Evolutionary conservation across 768 basidiomycete genomes (phyloP).

Genomic region (Boletus rex-veris): DNA sequence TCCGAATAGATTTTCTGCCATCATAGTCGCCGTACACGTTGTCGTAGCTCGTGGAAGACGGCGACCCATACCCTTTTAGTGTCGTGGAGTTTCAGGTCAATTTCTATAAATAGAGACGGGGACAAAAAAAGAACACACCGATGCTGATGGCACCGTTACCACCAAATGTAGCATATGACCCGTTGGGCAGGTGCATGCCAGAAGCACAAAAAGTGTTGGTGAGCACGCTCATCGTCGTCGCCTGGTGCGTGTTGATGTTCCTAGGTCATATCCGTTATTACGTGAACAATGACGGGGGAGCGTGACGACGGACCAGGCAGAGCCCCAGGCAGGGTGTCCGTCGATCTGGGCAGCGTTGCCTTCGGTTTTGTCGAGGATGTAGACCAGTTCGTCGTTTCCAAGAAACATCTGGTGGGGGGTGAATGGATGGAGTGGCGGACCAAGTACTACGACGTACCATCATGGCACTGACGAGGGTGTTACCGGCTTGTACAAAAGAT

Average conservation of each 20-base stretch:
- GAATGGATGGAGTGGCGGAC: not conserved
- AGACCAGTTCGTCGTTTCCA: conserved; percentile 75
- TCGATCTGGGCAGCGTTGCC: conserved; percentile 62
- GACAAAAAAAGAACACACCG: conserved; percentile 21
- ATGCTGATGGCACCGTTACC: conserved; percentile 67
- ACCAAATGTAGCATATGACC: conserved; percentile 69
- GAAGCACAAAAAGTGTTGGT: conserved; percentile 80
- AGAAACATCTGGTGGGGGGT: conserved; percentile 59
- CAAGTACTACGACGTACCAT: conserved; percentile 36
- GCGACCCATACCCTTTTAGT: conserved; percentile 33
- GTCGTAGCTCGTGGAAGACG: conserved; percentile 40
- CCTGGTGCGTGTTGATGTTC: conserved; percentile 19
- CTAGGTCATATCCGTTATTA: conserved; percentile 1
- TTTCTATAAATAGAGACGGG: conserved; percentile 17
- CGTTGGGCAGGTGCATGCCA: conserved; percentile 77
- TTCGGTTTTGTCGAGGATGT: conserved; percentile 87
- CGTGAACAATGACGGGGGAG: not conserved
- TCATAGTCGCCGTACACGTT: conserved; percentile 72
- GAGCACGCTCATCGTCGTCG: conserved; percentile 35
- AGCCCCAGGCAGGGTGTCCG: conserved; percentile 71
- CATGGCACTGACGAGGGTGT: conserved; percentile 47
- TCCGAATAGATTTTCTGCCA: conserved; percentile 74
- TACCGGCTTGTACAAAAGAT: conserved; percentile 19
- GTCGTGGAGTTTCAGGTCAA: conserved; percentile 27
- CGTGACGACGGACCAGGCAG: conserved; percentile 47